Percentiles rank a stretch among this genome's conserved stretches.
These are phyloP conservation scores for Eucalyptus cloeziana DNA, from an alignment of 345 rosid species.

Conservation along the genomic window DNA sequence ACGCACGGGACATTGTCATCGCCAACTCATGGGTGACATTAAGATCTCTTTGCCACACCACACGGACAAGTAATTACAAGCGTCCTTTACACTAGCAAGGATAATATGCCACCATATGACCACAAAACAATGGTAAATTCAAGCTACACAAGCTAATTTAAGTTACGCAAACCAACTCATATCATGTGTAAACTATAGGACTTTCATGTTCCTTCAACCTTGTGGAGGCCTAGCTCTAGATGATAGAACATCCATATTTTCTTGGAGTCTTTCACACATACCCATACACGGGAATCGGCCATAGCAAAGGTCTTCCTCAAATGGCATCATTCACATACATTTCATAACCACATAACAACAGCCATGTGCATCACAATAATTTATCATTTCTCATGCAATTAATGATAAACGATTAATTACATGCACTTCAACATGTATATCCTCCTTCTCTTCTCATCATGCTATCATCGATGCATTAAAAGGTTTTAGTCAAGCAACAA, in stretches of 20 bases:
- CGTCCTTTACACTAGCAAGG: neutral
- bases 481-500: too few species aligned
- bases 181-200: neutral
- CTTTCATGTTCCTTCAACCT: neutral
- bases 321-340: neutral
- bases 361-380: neutral
- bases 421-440: neutral
- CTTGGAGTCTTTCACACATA: neutral
- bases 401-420: neutral
- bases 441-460: neutral
- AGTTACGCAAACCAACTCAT: neutral
- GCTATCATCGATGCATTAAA: neutral
- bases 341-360: neutral
- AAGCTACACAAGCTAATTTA: neutral
- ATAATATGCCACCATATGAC: too few species aligned
- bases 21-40: neutral
- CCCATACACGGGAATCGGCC: neutral
- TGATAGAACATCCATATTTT: neutral
- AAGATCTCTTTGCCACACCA: neutral
- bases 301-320: too few species aligned
- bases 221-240: neutral
- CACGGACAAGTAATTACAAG: accelerated
- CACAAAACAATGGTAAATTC: too few species aligned
- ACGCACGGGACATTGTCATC: neutral
- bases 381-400: neutral